Evolutionary conservation across 2,329 filamentous ascomycete species (phyloP).

Genomic region (Chrysosporium keratinophilum): DNA sequence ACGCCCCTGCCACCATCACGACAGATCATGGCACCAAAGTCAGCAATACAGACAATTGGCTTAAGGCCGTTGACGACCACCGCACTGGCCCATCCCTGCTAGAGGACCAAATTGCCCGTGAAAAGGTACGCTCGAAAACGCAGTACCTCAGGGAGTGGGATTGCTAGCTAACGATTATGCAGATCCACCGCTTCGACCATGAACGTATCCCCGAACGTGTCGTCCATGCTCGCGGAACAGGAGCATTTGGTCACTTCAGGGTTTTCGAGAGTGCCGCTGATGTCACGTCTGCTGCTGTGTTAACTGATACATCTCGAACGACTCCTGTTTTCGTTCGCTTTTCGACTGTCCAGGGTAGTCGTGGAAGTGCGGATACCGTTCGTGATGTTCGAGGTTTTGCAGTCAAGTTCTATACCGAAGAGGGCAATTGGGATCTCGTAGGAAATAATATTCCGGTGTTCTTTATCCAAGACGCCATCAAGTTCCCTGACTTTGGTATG

Average conservation of each 20-base stretch:
- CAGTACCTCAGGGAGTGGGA: background rate
- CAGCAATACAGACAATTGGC: constrained; percentile 65
- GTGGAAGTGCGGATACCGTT: constrained; percentile 68
- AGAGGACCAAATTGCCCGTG: constrained; percentile 61
- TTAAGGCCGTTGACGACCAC: constrained; percentile 53
- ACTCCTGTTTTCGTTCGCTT: constrained; percentile 62
- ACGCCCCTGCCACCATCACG: constrained; percentile 53
- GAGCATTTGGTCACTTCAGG: constrained; percentile 57
- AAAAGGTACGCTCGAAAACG: constrained; percentile 49
- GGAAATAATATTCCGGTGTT: constrained; percentile 67
- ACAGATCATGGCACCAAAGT: constrained; percentile 69
- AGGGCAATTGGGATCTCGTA: constrained; percentile 67
- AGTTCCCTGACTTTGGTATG: constrained; percentile 55
- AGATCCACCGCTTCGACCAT: constrained; percentile 60
- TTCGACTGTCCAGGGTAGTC: constrained; percentile 65
- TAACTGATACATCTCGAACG: constrained; percentile 57
- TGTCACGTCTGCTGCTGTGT: constrained; percentile 52
- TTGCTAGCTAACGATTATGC: background rate
- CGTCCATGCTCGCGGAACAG: constrained; percentile 55
- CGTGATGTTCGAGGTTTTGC: constrained; percentile 76
- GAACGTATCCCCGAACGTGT: constrained; percentile 60
- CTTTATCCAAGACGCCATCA: constrained; percentile 66
- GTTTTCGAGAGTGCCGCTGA: constrained; percentile 54
- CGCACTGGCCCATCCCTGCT: constrained; percentile 57
- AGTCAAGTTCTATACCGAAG: constrained; percentile 64